These are phyloP conservation scores for Lachnellula suecica DNA, from an alignment of 2,329 filamentous ascomycete species.

Conservation along the genomic window DNA sequence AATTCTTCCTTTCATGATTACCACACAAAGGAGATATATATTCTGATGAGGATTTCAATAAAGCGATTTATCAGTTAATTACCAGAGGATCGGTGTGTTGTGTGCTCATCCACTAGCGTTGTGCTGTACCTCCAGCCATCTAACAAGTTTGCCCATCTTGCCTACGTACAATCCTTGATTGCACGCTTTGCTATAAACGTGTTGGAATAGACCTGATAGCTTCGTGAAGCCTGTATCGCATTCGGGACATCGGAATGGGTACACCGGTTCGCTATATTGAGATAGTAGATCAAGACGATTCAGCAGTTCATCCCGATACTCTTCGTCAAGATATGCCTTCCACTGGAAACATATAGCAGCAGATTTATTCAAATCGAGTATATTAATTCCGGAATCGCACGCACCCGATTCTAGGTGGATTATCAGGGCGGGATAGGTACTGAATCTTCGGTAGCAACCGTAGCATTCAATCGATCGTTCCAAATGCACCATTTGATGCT, in stretches of 20 bases:
- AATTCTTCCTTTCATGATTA: no score
- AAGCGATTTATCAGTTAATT: no score
- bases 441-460: slow-evolving; percentile 2
- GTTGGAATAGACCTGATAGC: slow-evolving; percentile 3
- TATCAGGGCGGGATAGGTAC: slow-evolving; percentile 2
- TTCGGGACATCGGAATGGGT: slow-evolving; percentile 8
- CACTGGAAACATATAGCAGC: slow-evolving; percentile 7
- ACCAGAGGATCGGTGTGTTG: no score
- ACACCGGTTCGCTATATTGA: slow-evolving; percentile 4
- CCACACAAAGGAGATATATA: no score
- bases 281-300: slow-evolving; percentile 4
- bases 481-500: slow-evolving; percentile 9
- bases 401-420: slow-evolving; percentile 3
- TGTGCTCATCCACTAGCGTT: neutral
- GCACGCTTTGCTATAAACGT: neutral
- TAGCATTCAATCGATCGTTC: slow-evolving; percentile 7
- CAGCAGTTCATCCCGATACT: slow-evolving; percentile 5
- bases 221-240: slow-evolving; percentile 6
- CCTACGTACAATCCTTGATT: neutral
- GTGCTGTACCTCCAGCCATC: neutral
- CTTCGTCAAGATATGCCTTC: slow-evolving; percentile 8
- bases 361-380: slow-evolving; percentile 9
- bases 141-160: neutral
- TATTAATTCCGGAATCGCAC: slow-evolving; percentile 4
- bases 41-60: no score